Conservation (phyloP, 768 basidiomycete genomes). For the Termitomyces sp. region DNA sequence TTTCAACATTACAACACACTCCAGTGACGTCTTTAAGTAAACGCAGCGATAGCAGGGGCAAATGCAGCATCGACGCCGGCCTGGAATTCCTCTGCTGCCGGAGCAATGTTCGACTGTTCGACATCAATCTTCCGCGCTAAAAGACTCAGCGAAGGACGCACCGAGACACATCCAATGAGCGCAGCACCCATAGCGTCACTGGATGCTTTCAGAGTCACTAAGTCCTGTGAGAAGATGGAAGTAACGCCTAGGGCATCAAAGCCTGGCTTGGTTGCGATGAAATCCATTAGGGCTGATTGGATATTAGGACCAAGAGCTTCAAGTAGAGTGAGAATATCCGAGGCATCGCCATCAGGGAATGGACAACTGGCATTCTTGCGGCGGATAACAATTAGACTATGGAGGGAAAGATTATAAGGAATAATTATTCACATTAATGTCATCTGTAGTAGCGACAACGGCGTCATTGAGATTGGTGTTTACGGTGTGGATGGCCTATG, state of each 20-base stretch:
- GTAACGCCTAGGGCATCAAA: constrained; percentile 24
- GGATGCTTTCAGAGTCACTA: constrained; percentile 17
- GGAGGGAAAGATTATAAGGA: neutral
- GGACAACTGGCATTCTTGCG: constrained; percentile 16
- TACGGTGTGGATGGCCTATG: constrained; percentile 27
- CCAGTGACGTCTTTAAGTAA: too few relatives aligned
- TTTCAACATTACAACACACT: too few relatives aligned
- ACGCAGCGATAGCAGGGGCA: constrained; percentile 17
- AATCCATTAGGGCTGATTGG: constrained; percentile 14
- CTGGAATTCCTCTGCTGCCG: constrained; percentile 11
- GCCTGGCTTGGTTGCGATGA: constrained; percentile 21
- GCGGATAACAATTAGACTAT: neutral
- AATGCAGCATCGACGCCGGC: constrained; percentile 17
- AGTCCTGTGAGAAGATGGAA: constrained; percentile 25
- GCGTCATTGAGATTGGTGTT: constrained; percentile 17
- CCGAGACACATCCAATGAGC: constrained; percentile 21
- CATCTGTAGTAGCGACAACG: constrained; percentile 22
- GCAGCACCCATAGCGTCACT: constrained; percentile 19
- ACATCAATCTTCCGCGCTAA: neutral
- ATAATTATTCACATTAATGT: constrained; percentile 16
- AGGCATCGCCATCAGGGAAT: constrained; percentile 22
- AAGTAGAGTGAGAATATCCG: constrained; percentile 19
- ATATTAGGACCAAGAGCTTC: constrained; percentile 23
- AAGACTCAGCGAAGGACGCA: constrained; percentile 9
- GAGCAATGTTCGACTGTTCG: constrained; percentile 15